Conservation (phyloP, 345 rosid species). For the Crucihimalaya himalaica region DNA sequence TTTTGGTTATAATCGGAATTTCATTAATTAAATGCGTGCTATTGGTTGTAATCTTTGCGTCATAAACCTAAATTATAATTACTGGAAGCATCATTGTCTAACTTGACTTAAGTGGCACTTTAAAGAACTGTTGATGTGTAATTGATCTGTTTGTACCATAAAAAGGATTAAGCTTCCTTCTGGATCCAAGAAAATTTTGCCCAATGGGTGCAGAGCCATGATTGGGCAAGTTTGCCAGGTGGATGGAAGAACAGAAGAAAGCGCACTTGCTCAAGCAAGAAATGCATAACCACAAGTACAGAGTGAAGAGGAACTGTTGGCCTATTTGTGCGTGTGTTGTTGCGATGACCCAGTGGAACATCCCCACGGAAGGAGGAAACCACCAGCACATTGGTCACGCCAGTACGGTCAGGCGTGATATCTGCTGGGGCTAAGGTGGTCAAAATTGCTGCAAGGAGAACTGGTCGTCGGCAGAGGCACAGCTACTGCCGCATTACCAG, state of each 20-base stretch:
- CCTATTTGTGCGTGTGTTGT: slow-evolving; percentile 76
- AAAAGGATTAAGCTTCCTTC: slow-evolving; percentile 67
- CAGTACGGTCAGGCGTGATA: slow-evolving; percentile 63
- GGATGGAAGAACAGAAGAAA: slow-evolving; percentile 84
- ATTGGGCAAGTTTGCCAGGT: slow-evolving; percentile 68
- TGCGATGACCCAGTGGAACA: slow-evolving; percentile 81
- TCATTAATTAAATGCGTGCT: not conserved
- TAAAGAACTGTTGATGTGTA: not conserved
- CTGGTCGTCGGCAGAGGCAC: slow-evolving; percentile 68
- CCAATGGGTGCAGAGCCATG: slow-evolving; percentile 67
- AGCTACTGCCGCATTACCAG: slow-evolving; percentile 56
- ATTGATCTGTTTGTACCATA: not conserved
- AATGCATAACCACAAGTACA: slow-evolving; percentile 66
- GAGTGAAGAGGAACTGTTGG: slow-evolving; percentile 76
- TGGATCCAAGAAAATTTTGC: slow-evolving; percentile 59
- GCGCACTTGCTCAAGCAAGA: slow-evolving; percentile 68
- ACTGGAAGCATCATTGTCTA: not conserved
- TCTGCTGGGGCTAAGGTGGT: slow-evolving; percentile 67
- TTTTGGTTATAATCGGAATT: no score
- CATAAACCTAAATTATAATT: not conserved
- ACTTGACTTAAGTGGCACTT: not conserved
- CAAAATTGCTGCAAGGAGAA: slow-evolving; percentile 65
- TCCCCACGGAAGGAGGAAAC: slow-evolving; percentile 85
- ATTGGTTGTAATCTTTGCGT: not conserved
- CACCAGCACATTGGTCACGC: slow-evolving; percentile 80